Percentiles rank a stretch among this genome's conserved stretches.
Conservation (phyloP, 805 yeast species). For the Candida saitoana region DNA sequence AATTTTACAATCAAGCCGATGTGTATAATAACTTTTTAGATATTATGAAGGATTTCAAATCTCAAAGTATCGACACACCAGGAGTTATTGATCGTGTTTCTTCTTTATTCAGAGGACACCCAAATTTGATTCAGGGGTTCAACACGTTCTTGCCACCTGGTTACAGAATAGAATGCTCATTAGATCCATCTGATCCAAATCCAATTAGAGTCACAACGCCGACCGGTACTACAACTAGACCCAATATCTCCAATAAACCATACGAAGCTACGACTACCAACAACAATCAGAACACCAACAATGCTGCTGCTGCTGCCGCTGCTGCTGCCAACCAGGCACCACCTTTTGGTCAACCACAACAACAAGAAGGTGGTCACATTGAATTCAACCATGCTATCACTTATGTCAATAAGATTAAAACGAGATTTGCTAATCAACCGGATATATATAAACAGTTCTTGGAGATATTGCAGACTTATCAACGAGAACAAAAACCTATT, state of each 20-base stretch:
- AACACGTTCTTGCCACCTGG: constrained; percentile 98
- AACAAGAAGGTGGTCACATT: constrained; percentile 59
- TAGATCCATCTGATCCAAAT: constrained; percentile 83
- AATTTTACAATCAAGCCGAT: constrained; percentile 88
- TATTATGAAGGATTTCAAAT: constrained; percentile 97
- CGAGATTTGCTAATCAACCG: constrained; percentile 88
- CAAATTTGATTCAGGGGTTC: constrained; percentile 91
- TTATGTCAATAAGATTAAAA: constrained; percentile 94
- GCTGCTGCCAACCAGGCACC: neutral
- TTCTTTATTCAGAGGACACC: constrained; percentile 85
- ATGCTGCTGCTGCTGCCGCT: neutral
- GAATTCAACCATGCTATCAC: constrained; percentile 97
- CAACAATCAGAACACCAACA: constrained; percentile 7
- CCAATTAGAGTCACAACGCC: constrained; percentile 96
- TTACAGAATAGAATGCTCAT: constrained; percentile 85
- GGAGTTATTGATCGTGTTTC: constrained; percentile 97
- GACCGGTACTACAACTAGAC: constrained; percentile 75
- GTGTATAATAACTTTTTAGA: constrained; percentile 94
- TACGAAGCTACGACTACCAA: constrained; percentile 14
- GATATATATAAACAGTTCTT: constrained; percentile 92
- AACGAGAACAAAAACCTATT: constrained; percentile 92
- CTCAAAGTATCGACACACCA: constrained; percentile 94
- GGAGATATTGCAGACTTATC: constrained; percentile 94
- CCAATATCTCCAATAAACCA: constrained; percentile 36
- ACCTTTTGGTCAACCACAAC: constrained; percentile 9